Percentiles rank a stretch among this genome's conserved stretches.
Evolutionary conservation across 2,329 filamentous ascomycete genomes (phyloP).

Genomic region (Aplosporella prunicola): DNA sequence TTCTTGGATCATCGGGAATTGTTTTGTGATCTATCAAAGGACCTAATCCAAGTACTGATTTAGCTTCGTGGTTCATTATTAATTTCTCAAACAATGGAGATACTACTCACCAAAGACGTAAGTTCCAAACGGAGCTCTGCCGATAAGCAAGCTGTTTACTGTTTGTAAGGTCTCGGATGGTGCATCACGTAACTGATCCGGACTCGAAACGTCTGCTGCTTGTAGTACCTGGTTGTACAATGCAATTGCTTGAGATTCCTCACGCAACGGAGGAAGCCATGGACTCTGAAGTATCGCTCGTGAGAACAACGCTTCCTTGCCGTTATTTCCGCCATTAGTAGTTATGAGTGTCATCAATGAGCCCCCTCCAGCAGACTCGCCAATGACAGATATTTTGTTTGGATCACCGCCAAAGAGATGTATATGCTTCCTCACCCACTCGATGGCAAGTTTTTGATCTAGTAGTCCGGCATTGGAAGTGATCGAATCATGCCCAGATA

Average conservation of each 20-base stretch:
- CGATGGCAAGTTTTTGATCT: not conserved
- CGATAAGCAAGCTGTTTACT: not conserved
- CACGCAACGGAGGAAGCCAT: not conserved
- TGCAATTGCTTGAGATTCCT: not conserved
- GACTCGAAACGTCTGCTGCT: not conserved
- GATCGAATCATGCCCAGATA: not conserved
- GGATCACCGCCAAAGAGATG: not conserved
- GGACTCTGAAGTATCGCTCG: slow-evolving; percentile 1
- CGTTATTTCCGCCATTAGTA: not conserved
- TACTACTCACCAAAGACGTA: too few relatives aligned
- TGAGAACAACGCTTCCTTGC: not conserved
- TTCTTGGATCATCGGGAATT: too few relatives aligned
- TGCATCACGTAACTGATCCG: not conserved
- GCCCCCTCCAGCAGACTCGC: not conserved
- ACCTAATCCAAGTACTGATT: too few relatives aligned
- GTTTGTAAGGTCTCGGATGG: not conserved
- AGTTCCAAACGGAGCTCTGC: not conserved
- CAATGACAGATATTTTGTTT: not conserved
- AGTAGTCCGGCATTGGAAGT: not conserved
- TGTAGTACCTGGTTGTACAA: not conserved
- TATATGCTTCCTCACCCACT: not conserved
- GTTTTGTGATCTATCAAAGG: too few relatives aligned
- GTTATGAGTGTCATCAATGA: not conserved
- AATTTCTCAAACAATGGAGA: too few relatives aligned
- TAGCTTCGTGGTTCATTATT: too few relatives aligned